Conservation (phyloP, 78 protist genomes). For the Pelomyxa schiedti region DNA sequence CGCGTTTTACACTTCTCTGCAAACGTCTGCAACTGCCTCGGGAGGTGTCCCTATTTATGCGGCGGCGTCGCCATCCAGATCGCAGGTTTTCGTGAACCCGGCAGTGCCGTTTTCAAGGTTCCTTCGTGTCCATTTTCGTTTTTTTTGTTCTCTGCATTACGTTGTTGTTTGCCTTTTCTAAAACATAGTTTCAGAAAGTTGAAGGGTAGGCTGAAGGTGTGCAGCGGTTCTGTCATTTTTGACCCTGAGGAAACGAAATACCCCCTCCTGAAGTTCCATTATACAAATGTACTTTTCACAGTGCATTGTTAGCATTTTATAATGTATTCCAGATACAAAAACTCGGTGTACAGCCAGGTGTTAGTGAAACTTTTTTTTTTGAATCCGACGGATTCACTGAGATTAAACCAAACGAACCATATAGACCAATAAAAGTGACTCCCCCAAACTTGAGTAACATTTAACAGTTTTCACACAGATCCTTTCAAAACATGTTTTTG, state of each 20-base stretch:
- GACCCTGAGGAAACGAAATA: constrained; percentile 41
- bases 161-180: too few relatives aligned
- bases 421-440: background rate
- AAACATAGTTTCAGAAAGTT: constrained; percentile 4
- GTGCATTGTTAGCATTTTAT: background rate
- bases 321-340: background rate
- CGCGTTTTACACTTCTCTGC: constrained; percentile 30
- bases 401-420: background rate
- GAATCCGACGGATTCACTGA: background rate
- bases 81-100: background rate
- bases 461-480: too few relatives aligned
- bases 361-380: too few relatives aligned
- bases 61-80: too few relatives aligned
- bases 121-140: background rate
- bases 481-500: too few relatives aligned
- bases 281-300: constrained; percentile 9
- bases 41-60: too few relatives aligned
- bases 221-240: constrained; percentile 52
- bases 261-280: constrained; percentile 40
- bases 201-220: constrained; percentile 39
- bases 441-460: background rate
- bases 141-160: background rate
- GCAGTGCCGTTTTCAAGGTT: background rate
- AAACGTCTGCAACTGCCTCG: background rate
- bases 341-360: too few relatives aligned